Base-by-base conservation (phyloP, 2,329 filamentous ascomycete species). In the Juglanconis sp. region DNA sequence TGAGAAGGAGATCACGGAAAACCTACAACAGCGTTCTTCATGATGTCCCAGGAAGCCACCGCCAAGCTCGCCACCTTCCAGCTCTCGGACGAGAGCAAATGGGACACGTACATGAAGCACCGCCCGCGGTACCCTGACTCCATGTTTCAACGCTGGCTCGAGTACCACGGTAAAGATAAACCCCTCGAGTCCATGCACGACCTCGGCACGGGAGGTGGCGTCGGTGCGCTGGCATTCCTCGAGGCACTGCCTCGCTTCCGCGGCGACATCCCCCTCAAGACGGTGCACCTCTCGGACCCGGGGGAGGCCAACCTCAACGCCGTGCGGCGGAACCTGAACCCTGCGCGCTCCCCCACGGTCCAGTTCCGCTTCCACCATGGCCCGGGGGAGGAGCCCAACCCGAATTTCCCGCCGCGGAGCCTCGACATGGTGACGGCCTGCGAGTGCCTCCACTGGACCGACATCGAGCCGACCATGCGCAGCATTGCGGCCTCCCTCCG, bases 371-470 rank as follows among this genome's bases (percentile, higher is more conserved):
- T 49, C 46, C 46, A 49, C 13, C n/a, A 13, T 6, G 32, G 46
- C 24, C 17, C n/a, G 9, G 55, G 46, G 7, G 55, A 57, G 30
- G 44, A 50, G 3, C 15, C 34, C n/a, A 34, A 38, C 36, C 40
- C 42, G 15, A 34, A 47, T 38, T 6, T 57, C 2, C 5, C 5
- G 11, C 32, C 50, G 11, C 32, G 36, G n/a, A 32, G n/a, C 13
- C 34, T 58, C 4, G 56, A 58, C 40, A 34, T 58, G 24, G 36
- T 46, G 13, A 58, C 34, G 36, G 56, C 56, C 11, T 58, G 32
- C 56, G 48, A 58, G 56, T 46, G 42, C n/a, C 44, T 58, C 8
- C 56, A 58, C 48, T 52, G 48, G 56, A 58, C 55, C 2, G 46
- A 57, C 3, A 38, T 51, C 5, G 35, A 49, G 55, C 46, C 47